Conservation (phyloP, 352 stramenopile species). For the Blastocystis sp. region DNA sequence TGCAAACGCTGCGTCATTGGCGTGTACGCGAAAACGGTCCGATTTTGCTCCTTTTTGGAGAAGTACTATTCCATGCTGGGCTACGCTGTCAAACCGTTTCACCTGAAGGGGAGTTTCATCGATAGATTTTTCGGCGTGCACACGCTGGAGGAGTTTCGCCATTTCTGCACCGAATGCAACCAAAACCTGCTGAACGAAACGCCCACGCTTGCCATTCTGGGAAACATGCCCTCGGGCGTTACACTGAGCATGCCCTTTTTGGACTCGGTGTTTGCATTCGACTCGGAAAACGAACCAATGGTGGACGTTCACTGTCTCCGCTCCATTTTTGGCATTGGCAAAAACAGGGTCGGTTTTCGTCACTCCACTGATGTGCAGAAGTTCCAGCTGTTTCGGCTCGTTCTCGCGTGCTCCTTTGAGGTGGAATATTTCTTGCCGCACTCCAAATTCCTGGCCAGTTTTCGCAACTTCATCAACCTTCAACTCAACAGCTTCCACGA, state of each 20-base stretch:
- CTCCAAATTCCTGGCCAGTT: background rate
- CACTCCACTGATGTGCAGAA: background rate
- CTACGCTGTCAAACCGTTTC: background rate
- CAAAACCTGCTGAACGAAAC: slow-evolving; percentile 3
- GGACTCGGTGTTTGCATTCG: slow-evolving; percentile 2
- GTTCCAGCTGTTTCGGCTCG: slow-evolving; percentile 6
- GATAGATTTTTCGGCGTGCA: slow-evolving; percentile 33
- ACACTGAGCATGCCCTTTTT: slow-evolving; percentile 16
- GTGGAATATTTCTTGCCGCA: slow-evolving; percentile 12
- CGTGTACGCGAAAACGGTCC: background rate
- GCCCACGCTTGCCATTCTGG: slow-evolving; percentile 1
- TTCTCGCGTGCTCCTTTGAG: slow-evolving; percentile 40
- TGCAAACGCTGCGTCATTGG: background rate
- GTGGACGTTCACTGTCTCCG: background rate
- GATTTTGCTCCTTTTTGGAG: background rate
- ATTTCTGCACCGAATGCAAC: background rate
- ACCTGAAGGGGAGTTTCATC: background rate
- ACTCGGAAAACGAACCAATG: slow-evolving; percentile 6
- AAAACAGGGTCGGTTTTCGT: background rate
- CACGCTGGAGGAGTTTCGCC: slow-evolving; percentile 46
- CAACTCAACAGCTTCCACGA: background rate
- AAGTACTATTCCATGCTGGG: background rate
- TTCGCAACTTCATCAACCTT: background rate
- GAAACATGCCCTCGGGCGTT: background rate
- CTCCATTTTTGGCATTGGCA: slow-evolving; percentile 29